Conservation (phyloP, 257 asterid species). For the Oldenlandia corymbosa region DNA sequence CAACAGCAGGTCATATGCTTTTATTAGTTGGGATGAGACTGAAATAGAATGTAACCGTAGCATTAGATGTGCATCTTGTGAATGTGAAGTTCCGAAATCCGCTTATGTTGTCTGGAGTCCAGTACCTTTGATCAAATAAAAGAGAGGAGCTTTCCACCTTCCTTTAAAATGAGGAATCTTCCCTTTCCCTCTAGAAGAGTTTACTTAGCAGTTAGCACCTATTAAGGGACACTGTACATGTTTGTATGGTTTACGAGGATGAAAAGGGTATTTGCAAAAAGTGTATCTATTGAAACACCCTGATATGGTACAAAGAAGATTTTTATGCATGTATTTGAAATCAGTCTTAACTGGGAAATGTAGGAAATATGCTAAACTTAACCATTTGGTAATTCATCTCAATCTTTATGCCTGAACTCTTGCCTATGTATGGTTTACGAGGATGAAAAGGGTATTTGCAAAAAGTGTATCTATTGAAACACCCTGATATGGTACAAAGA, state of each 20-base stretch:
- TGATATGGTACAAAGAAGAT: not conserved
- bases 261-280: not conserved
- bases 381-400: slow-evolving; percentile 5
- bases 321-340: not conserved
- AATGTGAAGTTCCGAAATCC: not conserved
- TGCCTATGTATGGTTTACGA: not conserved
- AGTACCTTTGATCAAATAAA: not conserved
- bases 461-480: not conserved
- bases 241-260: not conserved
- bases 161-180: not conserved
- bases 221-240: not conserved
- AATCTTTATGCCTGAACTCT: slow-evolving; percentile 7
- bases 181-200: not conserved
- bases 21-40: not conserved
- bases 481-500: not conserved
- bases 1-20: not conserved
- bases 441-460: not conserved
- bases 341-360: not conserved
- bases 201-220: not conserved
- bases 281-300: not conserved
- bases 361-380: not conserved
- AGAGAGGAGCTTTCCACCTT: not conserved
- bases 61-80: not conserved
- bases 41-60: not conserved
- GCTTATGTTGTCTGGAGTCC: not conserved